A percentile compares a stretch with the other conserved stretches of the same genome.
Evolutionary conservation across 495 filamentous ascomycete genomes (phyloP).

Genomic region (Tetracladium setigerum): DNA sequence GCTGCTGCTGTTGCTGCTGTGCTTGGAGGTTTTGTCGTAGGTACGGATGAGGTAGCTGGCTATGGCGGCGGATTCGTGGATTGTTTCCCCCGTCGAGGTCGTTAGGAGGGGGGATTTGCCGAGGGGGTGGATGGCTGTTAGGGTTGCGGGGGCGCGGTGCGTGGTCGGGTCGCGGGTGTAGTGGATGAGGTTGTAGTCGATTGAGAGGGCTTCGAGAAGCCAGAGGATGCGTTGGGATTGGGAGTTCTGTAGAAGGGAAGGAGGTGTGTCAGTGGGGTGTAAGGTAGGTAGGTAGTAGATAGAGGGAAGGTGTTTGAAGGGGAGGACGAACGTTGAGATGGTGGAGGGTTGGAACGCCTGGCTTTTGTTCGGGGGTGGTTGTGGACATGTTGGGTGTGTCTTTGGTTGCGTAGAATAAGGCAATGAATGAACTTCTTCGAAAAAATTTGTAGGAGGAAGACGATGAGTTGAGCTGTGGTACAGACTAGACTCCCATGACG

Average conservation of each 20-base stretch:
- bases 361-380: no score
- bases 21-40: conserved; percentile 10
- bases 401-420: no score
- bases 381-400: no score
- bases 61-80: conserved; percentile 15
- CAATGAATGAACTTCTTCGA: no score
- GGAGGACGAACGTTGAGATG: conserved; percentile 9
- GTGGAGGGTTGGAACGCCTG: conserved; percentile 9
- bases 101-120: conserved; percentile 73
- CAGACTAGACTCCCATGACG: no score
- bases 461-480: no score
- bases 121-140: conserved; percentile 48
- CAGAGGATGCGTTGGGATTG: conserved; percentile 79
- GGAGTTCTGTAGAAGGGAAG: conserved; percentile 56
- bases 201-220: conserved; percentile 74
- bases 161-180: conserved; percentile 52
- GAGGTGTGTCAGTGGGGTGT: neutral
- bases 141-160: conserved; percentile 48
- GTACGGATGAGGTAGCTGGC: conserved; percentile 14
- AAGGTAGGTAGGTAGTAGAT: neutral
- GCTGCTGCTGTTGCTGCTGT: neutral
- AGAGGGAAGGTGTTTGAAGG: neutral
- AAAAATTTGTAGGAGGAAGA: no score
- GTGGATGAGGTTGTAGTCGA: conserved; percentile 66
- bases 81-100: conserved; percentile 28